These are phyloP conservation scores for Metschnikowia baotianmanensis DNA, from an alignment of 805 yeast species.

Conservation along the genomic window DNA sequence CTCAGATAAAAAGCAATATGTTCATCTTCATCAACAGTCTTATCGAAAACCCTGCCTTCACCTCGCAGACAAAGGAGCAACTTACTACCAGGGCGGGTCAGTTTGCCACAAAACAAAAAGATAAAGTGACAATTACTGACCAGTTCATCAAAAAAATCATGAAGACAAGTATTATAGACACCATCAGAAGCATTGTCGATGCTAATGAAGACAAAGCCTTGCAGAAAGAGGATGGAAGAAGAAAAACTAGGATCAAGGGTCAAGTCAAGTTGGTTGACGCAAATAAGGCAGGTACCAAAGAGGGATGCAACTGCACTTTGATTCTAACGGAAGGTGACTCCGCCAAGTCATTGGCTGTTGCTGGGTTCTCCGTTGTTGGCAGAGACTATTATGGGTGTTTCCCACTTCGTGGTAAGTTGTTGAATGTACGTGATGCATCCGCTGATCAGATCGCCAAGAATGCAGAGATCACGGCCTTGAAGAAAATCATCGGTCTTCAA, in stretches of 20 bases:
- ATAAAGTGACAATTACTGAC: constrained; percentile 66
- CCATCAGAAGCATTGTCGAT: constrained; percentile 77
- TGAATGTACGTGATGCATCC: constrained; percentile 95
- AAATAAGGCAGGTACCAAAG: constrained; percentile 91
- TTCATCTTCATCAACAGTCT: constrained; percentile 88
- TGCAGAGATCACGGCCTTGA: constrained; percentile 91
- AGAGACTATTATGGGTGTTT: constrained; percentile 93
- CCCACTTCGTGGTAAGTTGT: constrained; percentile 91
- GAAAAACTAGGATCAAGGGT: constrained; percentile 81
- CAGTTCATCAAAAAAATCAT: constrained; percentile 66
- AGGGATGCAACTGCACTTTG: constrained; percentile 87
- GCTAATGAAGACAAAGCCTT: constrained; percentile 85
- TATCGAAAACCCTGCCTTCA: constrained; percentile 94
- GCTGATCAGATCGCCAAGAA: constrained; percentile 93
- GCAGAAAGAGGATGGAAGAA: constrained; percentile 84
- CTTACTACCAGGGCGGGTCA: constrained; percentile 84
- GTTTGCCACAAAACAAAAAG: constrained; percentile 70
- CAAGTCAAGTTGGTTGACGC: constrained; percentile 93
- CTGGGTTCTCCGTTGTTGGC: constrained; percentile 93
- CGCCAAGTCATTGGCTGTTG: constrained; percentile 86
- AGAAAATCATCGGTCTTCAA: constrained; percentile 92
- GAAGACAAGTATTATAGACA: constrained; percentile 70
- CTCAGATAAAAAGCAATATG: constrained; percentile 86
- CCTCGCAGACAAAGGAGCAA: constrained; percentile 96
- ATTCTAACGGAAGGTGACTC: constrained; percentile 97